Evolutionary conservation across 1,284 basidiomycete genomes (phyloP), one percentile per base, ranked within the genome.

Genomic region (Cutaneotrichosporon mucoides): DNA sequence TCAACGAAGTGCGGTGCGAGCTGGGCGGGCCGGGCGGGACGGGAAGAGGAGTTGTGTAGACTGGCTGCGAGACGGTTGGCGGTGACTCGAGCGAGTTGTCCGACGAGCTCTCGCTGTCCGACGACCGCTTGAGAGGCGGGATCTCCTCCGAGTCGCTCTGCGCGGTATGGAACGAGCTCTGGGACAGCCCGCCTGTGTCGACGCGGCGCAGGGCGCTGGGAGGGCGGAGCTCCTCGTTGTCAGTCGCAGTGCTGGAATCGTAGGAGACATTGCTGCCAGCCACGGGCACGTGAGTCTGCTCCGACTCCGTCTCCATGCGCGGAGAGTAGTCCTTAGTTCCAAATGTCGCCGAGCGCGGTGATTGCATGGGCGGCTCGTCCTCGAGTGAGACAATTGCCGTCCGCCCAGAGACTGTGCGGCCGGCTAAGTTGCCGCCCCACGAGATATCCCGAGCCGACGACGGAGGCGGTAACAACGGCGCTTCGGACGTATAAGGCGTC

Each of bases 1-100:
- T 40, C 8, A 53, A 40, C n/a, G 56, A 42, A 12, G 12, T 36
- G 34, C 34, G 34, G 10, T 9, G 43, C 49, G 47, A 50, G 43
- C 7, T 40, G 37, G 24, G 24, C 24, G 24, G 24, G 24, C 12
- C 43, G 6, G 57, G 57, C 43, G 46, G 43, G 1, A 37, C 38
- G 1, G 62, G 62, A 6, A 60, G 56, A 1, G 58, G 59, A 10
- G 16, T 40, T 2, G 53, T 47, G 46, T 58, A 60, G 38, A 61
- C 53, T 1, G 61, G 58, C 33, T 52, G 55, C 16, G 35, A 12
- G 11, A 41, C 36, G 35, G 56, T 43, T 6, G 59, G 52, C n/a
- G 55, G 62, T 13, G 62, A 61, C 33, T 53, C 57, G 15, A 55
- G 16, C 16, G 38, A 45, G 12, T 36, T 38, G 40, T 43, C 49